phyloP scores from a whole-genome alignment of 163 green algal species.

The Scenedesmus sp. region DNA sequence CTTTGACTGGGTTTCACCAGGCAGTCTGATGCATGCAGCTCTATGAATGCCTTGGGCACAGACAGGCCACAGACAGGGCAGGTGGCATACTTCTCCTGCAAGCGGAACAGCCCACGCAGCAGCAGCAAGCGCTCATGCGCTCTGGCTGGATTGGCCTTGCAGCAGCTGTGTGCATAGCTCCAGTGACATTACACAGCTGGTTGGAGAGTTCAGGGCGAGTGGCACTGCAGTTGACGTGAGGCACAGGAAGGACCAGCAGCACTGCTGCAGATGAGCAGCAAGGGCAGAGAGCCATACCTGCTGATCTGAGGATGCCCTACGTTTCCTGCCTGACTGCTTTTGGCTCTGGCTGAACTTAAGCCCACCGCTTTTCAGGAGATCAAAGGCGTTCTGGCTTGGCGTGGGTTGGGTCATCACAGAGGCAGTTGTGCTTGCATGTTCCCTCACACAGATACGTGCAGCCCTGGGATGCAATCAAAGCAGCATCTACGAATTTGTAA shows the following conservation, averaged over 20 bases:
- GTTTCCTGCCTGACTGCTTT: background rate
- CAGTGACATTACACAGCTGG: too few relatives aligned
- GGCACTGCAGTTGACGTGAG: background rate
- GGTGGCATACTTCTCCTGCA: conserved; percentile 18
- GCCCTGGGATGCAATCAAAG: background rate
- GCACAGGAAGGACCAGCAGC: background rate
- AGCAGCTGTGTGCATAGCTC: background rate
- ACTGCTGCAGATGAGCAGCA: background rate
- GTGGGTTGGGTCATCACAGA: background rate
- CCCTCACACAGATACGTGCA: background rate
- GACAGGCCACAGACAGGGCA: conserved; percentile 27
- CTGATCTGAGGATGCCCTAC: conserved; percentile 11
- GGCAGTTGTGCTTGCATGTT: background rate
- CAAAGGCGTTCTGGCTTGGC: conserved; percentile 31
- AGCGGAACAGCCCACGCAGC: background rate
- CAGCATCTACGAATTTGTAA: too few relatives aligned
- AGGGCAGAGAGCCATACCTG: background rate
- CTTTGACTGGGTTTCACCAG: background rate
- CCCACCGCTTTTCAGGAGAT: conserved; percentile 7
- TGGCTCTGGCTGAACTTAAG: conserved; percentile 7
- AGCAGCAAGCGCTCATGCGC: background rate
- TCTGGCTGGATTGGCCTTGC: background rate
- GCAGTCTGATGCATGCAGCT: conserved; percentile 23
- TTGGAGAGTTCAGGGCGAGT: too few relatives aligned
- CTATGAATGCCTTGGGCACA: conserved; percentile 29